Conservation (phyloP, 129 eudicot species). For the Escallonia herrerae region DNA sequence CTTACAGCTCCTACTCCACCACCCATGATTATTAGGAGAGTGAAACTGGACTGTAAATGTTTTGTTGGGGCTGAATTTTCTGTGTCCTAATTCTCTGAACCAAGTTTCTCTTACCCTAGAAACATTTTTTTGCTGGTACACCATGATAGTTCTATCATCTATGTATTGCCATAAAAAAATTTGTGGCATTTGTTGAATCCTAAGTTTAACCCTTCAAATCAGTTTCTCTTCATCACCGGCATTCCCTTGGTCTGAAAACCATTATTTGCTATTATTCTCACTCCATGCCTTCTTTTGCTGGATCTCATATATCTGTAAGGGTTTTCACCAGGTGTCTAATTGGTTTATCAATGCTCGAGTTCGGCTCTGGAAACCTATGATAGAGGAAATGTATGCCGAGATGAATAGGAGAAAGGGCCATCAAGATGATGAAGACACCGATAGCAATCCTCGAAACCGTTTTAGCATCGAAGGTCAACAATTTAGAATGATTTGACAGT, state of each 20-base stretch:
- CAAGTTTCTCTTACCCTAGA: not conserved
- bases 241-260: not conserved
- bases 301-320: not conserved
- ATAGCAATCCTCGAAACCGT: constrained; percentile 25
- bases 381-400: constrained; percentile 89
- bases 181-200: not conserved
- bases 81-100: not conserved
- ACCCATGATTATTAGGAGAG: not conserved
- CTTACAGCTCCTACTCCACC: not conserved
- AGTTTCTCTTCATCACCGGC: not conserved
- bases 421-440: constrained; percentile 21
- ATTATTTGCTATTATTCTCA: not conserved
- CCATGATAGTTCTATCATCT: not conserved
- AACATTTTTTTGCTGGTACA: not conserved
- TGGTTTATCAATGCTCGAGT: constrained; percentile 95
- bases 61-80: not conserved
- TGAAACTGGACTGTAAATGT: not conserved
- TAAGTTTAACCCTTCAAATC: not conserved
- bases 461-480: constrained; percentile 17
- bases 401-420: constrained; percentile 52
- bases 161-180: not conserved
- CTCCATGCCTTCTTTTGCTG: not conserved
- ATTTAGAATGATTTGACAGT: constrained; percentile 24
- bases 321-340: constrained; percentile 54
- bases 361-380: constrained; percentile 90